These are phyloP conservation scores for Xenoacremonium recifei DNA, from an alignment of 2,329 filamentous ascomycete genomes.

Conservation along the genomic window DNA sequence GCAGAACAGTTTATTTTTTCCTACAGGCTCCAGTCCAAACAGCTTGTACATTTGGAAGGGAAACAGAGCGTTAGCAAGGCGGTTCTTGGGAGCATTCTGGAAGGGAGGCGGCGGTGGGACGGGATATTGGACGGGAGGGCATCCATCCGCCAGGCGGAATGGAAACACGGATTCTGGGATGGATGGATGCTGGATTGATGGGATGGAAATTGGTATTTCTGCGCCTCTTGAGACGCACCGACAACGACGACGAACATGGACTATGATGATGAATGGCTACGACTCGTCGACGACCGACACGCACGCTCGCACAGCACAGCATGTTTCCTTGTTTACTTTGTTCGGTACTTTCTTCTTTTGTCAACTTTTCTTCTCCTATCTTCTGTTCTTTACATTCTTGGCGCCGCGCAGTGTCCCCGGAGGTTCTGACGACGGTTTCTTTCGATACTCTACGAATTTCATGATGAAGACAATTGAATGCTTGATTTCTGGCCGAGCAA, in stretches of 20 bases:
- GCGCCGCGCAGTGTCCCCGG: too few relatives aligned
- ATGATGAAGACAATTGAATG: too few relatives aligned
- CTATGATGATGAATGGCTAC: conserved; percentile 26
- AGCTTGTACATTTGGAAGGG: conserved; percentile 18
- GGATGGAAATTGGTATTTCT: conserved; percentile 18
- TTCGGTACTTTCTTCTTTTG: too few relatives aligned
- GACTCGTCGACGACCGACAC: conserved; percentile 26
- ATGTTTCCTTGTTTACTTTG: conserved; percentile 13
- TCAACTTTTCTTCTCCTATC: too few relatives aligned
- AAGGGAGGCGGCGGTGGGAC: too few relatives aligned
- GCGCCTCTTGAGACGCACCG: neutral
- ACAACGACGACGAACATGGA: conserved; percentile 25
- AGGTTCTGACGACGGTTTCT: too few relatives aligned
- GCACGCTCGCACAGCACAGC: too few relatives aligned
- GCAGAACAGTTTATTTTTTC: conserved; percentile 21
- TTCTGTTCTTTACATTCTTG: conserved; percentile 26
- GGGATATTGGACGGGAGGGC: conserved; percentile 3
- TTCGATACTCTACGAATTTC: too few relatives aligned
- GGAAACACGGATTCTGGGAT: neutral
- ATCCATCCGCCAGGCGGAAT: neutral
- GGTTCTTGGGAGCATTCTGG: too few relatives aligned
- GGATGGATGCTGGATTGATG: conserved; percentile 6
- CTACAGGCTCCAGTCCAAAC: conserved; percentile 24
- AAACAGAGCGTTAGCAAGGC: too few relatives aligned
- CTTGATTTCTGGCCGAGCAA: too few relatives aligned